A percentile compares a stretch with the other conserved stretches of the same genome.
Evolutionary conservation across 1,139 yeast genomes (phyloP).

Genomic region (Pneumocystis murina): DNA sequence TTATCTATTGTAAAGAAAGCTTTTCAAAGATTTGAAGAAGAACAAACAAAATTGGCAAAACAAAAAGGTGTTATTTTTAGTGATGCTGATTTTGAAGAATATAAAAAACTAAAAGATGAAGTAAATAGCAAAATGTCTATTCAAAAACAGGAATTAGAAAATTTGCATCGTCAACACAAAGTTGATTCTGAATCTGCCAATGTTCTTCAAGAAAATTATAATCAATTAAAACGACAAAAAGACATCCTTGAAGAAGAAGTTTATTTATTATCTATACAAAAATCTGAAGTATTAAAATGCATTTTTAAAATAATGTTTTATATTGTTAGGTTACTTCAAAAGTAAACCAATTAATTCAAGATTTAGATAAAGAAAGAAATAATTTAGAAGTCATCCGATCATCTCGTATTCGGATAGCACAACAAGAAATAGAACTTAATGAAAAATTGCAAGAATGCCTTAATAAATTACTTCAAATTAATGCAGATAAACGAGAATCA

Average conservation of each 20-base stretch:
- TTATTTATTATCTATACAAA: not conserved
- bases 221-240: constrained; percentile 17
- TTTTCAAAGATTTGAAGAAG: constrained; percentile 32
- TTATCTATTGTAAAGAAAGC: constrained; percentile 35
- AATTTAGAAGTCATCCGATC: constrained; percentile 31
- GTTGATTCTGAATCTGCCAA: constrained; percentile 19
- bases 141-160: constrained; percentile 20
- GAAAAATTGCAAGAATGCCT: constrained; percentile 51
- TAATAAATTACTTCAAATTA: constrained; percentile 50
- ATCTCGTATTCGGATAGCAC: constrained; percentile 33
- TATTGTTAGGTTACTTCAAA: constrained; percentile 22
- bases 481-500: constrained; percentile 63
- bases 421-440: constrained; percentile 42
- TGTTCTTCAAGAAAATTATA: constrained; percentile 20
- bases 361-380: constrained; percentile 30
- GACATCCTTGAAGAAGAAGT: constrained; percentile 21
- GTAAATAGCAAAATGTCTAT: constrained; percentile 26
- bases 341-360: constrained; percentile 16
- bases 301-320: constrained; percentile 18
- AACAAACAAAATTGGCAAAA: constrained; percentile 23
- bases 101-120: constrained; percentile 42
- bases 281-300: not conserved
- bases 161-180: constrained; percentile 18
- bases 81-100: constrained; percentile 42
- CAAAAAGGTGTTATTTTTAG: constrained; percentile 27